phyloP scores from a whole-genome alignment of 2,329 filamentous ascomycete genomes.

The Geosmithia flava region DNA sequence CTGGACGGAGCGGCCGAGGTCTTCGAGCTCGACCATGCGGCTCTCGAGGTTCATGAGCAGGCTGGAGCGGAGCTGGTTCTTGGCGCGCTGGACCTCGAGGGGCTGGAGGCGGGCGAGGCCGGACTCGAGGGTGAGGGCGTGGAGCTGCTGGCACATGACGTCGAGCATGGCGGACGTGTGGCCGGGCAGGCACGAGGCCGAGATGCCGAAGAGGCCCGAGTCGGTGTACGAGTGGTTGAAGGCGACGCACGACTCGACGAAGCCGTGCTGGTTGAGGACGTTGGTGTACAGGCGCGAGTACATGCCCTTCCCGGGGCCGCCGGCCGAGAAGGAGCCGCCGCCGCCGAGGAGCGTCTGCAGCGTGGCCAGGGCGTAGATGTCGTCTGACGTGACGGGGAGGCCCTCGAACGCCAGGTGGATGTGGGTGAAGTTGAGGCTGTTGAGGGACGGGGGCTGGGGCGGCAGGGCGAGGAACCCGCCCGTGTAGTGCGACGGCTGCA shows the following conservation, averaged over 20 bases:
- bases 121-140: constrained; percentile 60
- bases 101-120: constrained; percentile 62
- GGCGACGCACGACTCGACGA: constrained; percentile 90
- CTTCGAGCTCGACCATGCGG: constrained; percentile 94
- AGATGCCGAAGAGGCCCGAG: constrained; percentile 89
- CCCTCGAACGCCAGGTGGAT: constrained; percentile 96
- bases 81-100: constrained; percentile 78
- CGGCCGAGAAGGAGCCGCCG: constrained; percentile 91
- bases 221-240: constrained; percentile 99
- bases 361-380: constrained; percentile 93
- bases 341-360: constrained; percentile 92
- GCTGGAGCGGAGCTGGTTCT: constrained; percentile 86
- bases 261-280: constrained; percentile 92
- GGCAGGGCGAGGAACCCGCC: constrained; percentile 86
- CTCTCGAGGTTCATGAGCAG: constrained; percentile 96
- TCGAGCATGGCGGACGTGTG: constrained; percentile 78
- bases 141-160: constrained; percentile 86
- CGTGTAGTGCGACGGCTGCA: constrained; percentile 70
- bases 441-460: constrained; percentile 65
- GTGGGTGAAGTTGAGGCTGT: constrained; percentile 71
- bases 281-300: constrained; percentile 97
- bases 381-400: constrained; percentile 75
- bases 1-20: constrained; percentile 88
- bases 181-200: constrained; percentile 69
- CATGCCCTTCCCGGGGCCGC: constrained; percentile 97